A percentile compares a stretch with the other conserved stretches of the same genome.
phyloP scores from a whole-genome alignment of 139 green algal species.

The Coelastrella sp. region DNA sequence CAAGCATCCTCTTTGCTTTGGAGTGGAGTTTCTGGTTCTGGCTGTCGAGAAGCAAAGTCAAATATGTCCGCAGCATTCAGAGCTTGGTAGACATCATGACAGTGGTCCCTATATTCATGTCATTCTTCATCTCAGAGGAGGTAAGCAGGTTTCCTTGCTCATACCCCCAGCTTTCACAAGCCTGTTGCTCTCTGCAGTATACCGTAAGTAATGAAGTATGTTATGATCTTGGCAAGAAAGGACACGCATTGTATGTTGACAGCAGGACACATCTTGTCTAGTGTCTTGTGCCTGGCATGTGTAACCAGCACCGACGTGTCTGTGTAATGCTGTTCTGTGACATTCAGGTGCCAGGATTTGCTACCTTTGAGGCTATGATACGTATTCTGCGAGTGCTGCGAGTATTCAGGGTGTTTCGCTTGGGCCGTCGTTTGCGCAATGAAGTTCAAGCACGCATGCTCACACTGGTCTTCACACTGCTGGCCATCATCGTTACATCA shows the following conservation, averaged over 20 bases:
- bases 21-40: slow-evolving; percentile 45
- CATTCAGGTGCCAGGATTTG: slow-evolving; percentile 11
- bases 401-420: slow-evolving; percentile 37
- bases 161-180: not conserved
- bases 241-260: too few species aligned
- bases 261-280: too few species aligned
- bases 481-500: slow-evolving; percentile 32
- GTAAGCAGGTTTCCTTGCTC: not conserved
- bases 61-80: slow-evolving; percentile 37
- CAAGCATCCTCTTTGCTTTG: slow-evolving; percentile 6
- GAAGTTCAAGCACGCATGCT: slow-evolving; percentile 44
- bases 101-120: slow-evolving; percentile 29
- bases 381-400: slow-evolving; percentile 40
- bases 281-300: too few species aligned
- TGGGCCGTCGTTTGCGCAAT: slow-evolving; percentile 38
- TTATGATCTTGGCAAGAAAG: too few species aligned
- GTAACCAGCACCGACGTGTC: too few species aligned
- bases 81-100: slow-evolving; percentile 26
- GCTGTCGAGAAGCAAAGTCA: not conserved
- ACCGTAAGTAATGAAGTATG: too few species aligned
- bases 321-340: not conserved
- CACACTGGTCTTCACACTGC: slow-evolving; percentile 45
- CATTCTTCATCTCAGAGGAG: not conserved
- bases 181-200: too few species aligned
- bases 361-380: slow-evolving; percentile 12